Evolutionary conservation across 2,329 filamentous ascomycete species (phyloP), one percentile per base, ranked within the genome.

Genomic region (Trichoderma asperellum): DNA sequence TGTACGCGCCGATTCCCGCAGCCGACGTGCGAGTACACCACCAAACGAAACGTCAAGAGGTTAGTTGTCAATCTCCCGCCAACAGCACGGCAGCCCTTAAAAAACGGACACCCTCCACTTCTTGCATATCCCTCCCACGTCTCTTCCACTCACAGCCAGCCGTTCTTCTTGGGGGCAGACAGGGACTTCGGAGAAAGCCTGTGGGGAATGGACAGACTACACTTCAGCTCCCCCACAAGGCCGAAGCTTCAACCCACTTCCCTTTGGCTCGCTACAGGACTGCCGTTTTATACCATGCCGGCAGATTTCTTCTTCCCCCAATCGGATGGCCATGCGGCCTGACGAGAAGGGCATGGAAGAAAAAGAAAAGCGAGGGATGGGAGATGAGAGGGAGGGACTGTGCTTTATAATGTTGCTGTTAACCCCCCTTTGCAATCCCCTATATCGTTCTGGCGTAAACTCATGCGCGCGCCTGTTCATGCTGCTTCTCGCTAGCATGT

Each of bases 1-100:
- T 87, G 85, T 72, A 77, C 81, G 29, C 82, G 85, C 47, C 80
- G 85, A 35, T 87, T 85, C 70, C 85, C 85, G 0, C 83, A 82
- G 64, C 85, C 85, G 0, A 73, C 77, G 7, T 87, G 85, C 74
- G 81, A 85, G 71, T 87, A 87, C 68, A 68, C 43, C 60, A 64
- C 43, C 14, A 68, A 67, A 27, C 24, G 59, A 57, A 57, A 27
- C 52, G 53, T 55, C 53, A 70, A 70, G 69, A 70, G 69, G 65
- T 70, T 24, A 68, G 63, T 63, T 2, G 27, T 2, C 29, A 24
- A 16, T 43, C 14, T 18, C 47, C 52, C 40, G n/a, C n/a, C 52
- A 12, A 27, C 34, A 12, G 35, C 57, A 59, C 16, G 11, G 21
- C 57, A 43, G 21, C 21, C 57, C 57, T 40, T 8, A 27, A 35